phyloP scores from a whole-genome alignment of 768 basidiomycete genomes.

The Boletus subcaerulescens region DNA sequence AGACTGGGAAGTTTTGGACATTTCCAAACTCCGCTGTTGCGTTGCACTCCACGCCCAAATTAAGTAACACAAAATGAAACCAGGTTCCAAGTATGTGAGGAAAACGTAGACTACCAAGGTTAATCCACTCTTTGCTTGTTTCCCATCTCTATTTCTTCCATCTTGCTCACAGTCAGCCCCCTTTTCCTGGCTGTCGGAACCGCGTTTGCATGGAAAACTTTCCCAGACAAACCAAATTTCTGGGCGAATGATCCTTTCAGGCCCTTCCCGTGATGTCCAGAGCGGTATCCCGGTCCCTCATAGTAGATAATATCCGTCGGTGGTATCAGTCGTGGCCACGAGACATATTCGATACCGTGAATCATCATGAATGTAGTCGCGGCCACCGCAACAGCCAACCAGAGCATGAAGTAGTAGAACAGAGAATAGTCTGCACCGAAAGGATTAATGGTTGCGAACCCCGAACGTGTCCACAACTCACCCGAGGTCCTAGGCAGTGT shows the following conservation, averaged over 20 bases:
- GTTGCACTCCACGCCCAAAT: constrained; percentile 6
- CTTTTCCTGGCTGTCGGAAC: constrained; percentile 37
- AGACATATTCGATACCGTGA: constrained; percentile 93
- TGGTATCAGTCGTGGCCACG: constrained; percentile 87
- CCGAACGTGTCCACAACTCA: constrained; percentile 36
- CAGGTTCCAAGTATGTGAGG: background rate
- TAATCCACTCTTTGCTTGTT: constrained; percentile 76
- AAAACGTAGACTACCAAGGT: constrained; percentile 1
- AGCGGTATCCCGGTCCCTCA: constrained; percentile 83
- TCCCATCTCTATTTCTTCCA: constrained; percentile 81
- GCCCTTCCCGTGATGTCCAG: constrained; percentile 74
- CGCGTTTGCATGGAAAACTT: constrained; percentile 38
- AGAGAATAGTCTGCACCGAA: constrained; percentile 70
- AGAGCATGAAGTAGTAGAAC: constrained; percentile 79
- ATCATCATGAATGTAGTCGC: constrained; percentile 70
- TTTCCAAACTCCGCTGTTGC: constrained; percentile 32
- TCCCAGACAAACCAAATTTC: constrained; percentile 34
- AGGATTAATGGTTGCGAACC: background rate
- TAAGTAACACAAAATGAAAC: constrained; percentile 6
- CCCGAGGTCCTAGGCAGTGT: constrained; percentile 86
- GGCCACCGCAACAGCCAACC: constrained; percentile 62
- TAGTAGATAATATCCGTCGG: constrained; percentile 81
- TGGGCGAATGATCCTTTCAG: constrained; percentile 39
- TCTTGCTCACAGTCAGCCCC: constrained; percentile 32
- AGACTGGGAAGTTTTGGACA: constrained; percentile 19